A percentile compares a stretch with the other conserved stretches of the same genome.
These are phyloP conservation scores for Tulasnella sp. DNA, from an alignment of 768 basidiomycete genomes.

Conservation along the genomic window DNA sequence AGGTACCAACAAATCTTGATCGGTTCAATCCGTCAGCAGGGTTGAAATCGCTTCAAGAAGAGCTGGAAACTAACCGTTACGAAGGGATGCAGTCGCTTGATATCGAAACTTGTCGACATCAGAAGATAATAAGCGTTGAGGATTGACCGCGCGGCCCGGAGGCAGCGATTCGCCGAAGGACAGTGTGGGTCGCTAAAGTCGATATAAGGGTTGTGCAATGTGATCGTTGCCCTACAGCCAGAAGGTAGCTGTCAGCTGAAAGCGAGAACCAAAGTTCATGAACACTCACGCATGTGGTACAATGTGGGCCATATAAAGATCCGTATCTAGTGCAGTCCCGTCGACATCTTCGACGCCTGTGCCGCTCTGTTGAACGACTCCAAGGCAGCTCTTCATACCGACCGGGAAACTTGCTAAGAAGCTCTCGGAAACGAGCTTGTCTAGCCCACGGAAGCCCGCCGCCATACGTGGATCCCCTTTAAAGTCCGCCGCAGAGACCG, in stretches of 20 bases:
- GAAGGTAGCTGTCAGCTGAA: conserved; percentile 21
- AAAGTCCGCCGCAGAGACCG: conserved; percentile 9
- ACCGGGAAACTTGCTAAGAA: conserved; percentile 69
- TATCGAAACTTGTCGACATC: too few species aligned
- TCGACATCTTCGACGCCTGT: conserved; percentile 55
- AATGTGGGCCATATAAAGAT: conserved; percentile 81
- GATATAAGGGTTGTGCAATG: too few species aligned
- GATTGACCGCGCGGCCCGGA: too few species aligned
- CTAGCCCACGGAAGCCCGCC: conserved; percentile 63
- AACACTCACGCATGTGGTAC: conserved; percentile 75
- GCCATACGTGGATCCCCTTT: conserved; percentile 35
- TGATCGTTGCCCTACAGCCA: conserved; percentile 64
- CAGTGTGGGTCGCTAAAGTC: too few species aligned
- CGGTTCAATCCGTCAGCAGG: too few species aligned
- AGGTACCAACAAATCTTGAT: too few species aligned
- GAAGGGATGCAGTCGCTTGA: too few species aligned
- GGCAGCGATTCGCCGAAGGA: too few species aligned
- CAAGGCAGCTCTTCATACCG: conserved; percentile 25
- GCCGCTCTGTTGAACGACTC: conserved; percentile 13
- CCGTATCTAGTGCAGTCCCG: conserved; percentile 67
- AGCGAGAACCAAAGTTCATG: conserved; percentile 13
- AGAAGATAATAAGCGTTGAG: too few species aligned
- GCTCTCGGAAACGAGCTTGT: conserved; percentile 58
- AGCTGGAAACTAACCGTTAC: too few species aligned
- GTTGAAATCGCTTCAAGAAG: too few species aligned